Evolutionary conservation across 208 protist species (phyloP), one percentile per base, ranked within the genome.

Genomic region (Kentomonas sorsogonicus): DNA sequence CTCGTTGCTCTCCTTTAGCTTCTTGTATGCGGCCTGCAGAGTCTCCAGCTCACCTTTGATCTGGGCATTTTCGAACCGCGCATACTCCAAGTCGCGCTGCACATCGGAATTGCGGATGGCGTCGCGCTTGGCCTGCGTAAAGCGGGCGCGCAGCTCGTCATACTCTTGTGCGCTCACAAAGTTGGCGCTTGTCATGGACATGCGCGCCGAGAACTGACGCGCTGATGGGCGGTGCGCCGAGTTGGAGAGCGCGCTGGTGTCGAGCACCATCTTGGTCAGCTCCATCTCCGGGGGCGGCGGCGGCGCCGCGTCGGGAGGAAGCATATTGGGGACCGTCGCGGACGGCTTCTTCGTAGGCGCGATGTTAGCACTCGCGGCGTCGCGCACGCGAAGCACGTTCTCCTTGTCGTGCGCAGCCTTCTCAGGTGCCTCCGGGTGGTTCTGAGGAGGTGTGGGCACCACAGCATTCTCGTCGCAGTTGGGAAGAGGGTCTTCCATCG

Each of bases 111-210:
- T 57, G 61, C 82, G 85, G 10, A 95, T 57, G 29, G 85, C 66
- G 62, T 95, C 88, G 0, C 88, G 79, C 44, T 82, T 91, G 20
- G 73, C 58, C 43, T 95, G 79, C 53, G 68, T 86, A 43, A 79
- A 79, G 11, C 75, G 67, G 22, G 75, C 59, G 15, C 85, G 79
- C 18, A 95, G 69, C 2, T 95, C 85, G 52, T 95, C 88, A 44
- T 83, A 83, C 61, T 95, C 88, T 16, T 89, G 77, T 3, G 84
- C 66, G 1, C 81, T 78, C 27, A 88, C 74, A 59, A 82, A 87
- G 13, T 70, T 66, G 6, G 78, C 60, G 59, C 76, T 86, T 1
- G 83, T 72, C 10, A 89, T 50, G 0, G 79, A 86, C n/a, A 69
- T 61, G 2, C 83, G 78, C 38, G 62, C 65, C 22, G 66, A 66